Base-by-base conservation (phyloP, 2,329 filamentous ascomycete genomes). In the Metarhizium rileyi region DNA sequence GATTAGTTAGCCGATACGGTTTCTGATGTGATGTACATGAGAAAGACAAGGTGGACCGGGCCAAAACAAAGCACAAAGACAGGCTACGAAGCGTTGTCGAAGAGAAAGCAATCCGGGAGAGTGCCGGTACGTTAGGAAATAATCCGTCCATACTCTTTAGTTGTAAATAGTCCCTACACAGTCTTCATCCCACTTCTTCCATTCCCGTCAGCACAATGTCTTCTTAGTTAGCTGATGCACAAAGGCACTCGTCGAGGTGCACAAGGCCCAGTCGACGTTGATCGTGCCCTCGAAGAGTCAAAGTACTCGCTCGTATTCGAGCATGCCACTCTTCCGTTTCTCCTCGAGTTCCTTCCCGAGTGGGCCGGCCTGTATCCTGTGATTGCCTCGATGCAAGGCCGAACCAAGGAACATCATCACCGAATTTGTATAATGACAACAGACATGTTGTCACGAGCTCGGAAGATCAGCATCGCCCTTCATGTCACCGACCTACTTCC, bases 401-500 rank as follows among this genome's bases (percentile, higher is more conserved):
- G 59, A 44, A 63, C 62, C n/a, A n/a, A n/a, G 8, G 62, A 62
- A 0, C 61, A 66, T 33, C 57, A 58, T 5, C 62, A 68, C 28
- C 63, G 66, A 7, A 63, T 73, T 25, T 68, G 65, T 52, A 66
- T 73, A 56, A 71, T 70, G 67, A 67, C 70, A 8, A 56, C 52
- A n/a, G 50, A 46, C 3, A 28, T 50, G 2, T 56, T 71, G 9
- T 67, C 68, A 0, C 64, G 57, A n/a, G 61, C 66, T 3, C 63
- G 68, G 4, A 66, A 64, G 50, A 53, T 72, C 16, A 57, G 66
- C 44, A 70, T 73, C 38, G 68, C 62, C 2, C 58, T 56, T 4
- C 70, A 73, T 46, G 63, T 72, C 9, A 58, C 59, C n/a, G 70
- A 73, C 46, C 58, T 73, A 12, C 62, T 73, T 3, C 68, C 70